Evolutionary conservation across 371 early-diverging fungal genomes (phyloP).

Genomic region (Lichtheimia hyalospora): DNA sequence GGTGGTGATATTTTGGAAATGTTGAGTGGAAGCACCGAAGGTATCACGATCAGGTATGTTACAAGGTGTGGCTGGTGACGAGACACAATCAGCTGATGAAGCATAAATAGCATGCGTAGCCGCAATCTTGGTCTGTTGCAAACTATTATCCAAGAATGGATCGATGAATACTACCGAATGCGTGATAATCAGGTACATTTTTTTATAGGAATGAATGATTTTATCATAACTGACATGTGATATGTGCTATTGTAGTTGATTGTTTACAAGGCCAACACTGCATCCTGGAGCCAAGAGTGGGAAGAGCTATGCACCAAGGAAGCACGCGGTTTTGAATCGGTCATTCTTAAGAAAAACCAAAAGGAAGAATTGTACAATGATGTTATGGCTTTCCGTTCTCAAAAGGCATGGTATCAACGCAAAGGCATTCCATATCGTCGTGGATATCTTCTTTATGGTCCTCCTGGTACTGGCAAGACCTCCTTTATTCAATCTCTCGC

Average conservation of each 20-base stretch:
- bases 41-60: slow-evolving; percentile 10
- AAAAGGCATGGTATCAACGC: slow-evolving; percentile 75
- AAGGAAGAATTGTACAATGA: slow-evolving; percentile 36
- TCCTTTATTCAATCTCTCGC: slow-evolving; percentile 65
- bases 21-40: slow-evolving; percentile 19
- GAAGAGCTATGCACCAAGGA: slow-evolving; percentile 22
- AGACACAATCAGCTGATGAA: neutral
- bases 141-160: slow-evolving; percentile 39
- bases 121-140: slow-evolving; percentile 14
- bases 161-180: slow-evolving; percentile 26
- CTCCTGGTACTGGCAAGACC: slow-evolving; percentile 75
- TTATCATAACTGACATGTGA: too few species aligned
- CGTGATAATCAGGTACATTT: too few species aligned
- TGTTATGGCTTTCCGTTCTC: slow-evolving; percentile 33
- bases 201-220: too few species aligned
- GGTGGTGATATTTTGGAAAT: slow-evolving; percentile 20
- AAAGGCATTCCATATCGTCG: slow-evolving; percentile 94
- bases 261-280: slow-evolving; percentile 27
- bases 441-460: slow-evolving; percentile 75
- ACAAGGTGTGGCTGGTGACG: slow-evolving; percentile 6
- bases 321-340: slow-evolving; percentile 31
- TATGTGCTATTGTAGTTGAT: slow-evolving; percentile 10
- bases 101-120: slow-evolving; percentile 5
- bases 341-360: slow-evolving; percentile 38
- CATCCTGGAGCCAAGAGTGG: slow-evolving; percentile 29